Evolutionary conservation across 169 alveolate species (phyloP).

Genomic region (Amoebophrya sp.): DNA sequence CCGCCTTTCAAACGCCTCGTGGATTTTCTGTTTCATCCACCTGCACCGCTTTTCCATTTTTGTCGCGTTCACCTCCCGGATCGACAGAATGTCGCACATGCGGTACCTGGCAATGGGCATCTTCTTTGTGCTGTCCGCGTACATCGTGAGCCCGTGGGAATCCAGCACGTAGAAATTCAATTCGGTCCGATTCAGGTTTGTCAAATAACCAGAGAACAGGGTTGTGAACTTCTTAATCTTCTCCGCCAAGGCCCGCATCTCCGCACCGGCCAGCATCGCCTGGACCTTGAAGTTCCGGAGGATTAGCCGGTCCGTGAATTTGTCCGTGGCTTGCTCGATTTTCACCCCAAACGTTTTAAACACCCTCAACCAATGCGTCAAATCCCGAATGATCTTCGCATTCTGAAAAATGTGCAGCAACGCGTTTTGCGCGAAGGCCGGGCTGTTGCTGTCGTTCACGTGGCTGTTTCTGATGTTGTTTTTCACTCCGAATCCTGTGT

Average conservation of each 20-base stretch:
- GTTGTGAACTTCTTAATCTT: no score
- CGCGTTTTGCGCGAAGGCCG: no score
- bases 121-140: neutral
- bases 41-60: neutral
- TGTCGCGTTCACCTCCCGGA: neutral
- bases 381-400: neutral
- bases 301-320: no score
- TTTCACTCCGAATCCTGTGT: no score
- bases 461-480: no score
- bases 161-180: neutral
- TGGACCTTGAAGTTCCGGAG: no score
- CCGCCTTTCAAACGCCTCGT: neutral
- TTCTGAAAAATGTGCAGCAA: neutral
- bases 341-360: neutral
- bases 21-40: neutral
- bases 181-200: neutral
- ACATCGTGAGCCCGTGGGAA: neutral
- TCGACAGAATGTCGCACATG: neutral
- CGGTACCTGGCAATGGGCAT: neutral
- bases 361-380: neutral
- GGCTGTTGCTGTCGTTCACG: neutral
- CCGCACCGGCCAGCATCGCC: no score
- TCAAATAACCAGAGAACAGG: neutral
- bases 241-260: no score
- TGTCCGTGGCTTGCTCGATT: no score